Conservation (phyloP, 2,329 filamentous ascomycete genomes). For the Furcasterigmium furcatum region DNA sequence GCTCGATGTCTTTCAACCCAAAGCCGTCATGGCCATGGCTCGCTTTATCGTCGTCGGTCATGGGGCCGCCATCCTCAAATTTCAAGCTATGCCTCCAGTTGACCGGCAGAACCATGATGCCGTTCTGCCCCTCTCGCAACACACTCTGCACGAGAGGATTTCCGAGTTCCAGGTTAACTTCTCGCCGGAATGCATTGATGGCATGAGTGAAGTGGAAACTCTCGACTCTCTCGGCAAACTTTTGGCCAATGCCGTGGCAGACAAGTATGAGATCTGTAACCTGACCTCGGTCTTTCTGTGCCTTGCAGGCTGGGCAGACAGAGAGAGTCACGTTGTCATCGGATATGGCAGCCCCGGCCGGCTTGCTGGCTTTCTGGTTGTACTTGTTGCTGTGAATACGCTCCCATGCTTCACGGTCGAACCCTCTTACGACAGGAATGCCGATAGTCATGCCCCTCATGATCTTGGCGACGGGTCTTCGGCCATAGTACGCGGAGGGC, state of each 20-base stretch:
- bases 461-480: conserved; percentile 79
- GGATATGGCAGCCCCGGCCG: neutral
- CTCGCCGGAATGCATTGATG: conserved; percentile 84
- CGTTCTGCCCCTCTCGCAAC: conserved; percentile 74
- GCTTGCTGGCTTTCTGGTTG: conserved; percentile 5
- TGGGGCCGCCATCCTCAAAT: conserved; percentile 74
- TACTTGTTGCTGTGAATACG: conserved; percentile 56
- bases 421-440: conserved; percentile 84
- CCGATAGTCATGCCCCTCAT: conserved; percentile 80
- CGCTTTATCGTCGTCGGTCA: conserved; percentile 48
- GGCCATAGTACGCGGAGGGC: conserved; percentile 80
- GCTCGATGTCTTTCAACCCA: conserved; percentile 83
- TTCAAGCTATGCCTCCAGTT: conserved; percentile 92
- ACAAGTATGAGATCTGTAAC: conserved; percentile 88
- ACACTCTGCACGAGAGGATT: conserved; percentile 71
- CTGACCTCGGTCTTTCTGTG: conserved; percentile 60
- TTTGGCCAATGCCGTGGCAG: conserved; percentile 94
- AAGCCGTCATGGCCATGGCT: conserved; percentile 58
- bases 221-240: conserved; percentile 89
- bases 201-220: conserved; percentile 97
- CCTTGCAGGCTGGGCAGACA: conserved; percentile 56
- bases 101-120: conserved; percentile 89
- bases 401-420: conserved; percentile 75
- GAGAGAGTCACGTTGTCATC: conserved; percentile 14
- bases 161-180: conserved; percentile 80